Evolutionary conservation across 2,329 filamentous ascomycete genomes (phyloP), one percentile per base, ranked within the genome.

Genomic region (Aphanoascus verrucosus): DNA sequence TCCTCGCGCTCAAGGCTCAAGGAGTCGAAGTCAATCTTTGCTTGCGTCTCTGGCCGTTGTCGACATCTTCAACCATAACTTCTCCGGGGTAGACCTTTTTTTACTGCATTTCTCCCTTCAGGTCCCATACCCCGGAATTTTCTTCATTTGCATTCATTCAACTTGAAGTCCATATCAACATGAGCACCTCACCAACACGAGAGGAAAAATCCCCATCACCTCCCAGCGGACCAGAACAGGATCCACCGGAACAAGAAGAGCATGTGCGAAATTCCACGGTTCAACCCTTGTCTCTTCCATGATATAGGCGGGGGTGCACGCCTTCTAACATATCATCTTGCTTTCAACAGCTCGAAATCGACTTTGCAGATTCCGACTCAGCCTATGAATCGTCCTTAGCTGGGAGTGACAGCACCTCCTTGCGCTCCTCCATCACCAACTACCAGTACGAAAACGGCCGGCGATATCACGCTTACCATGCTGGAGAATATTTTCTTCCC

Each of bases 401-500:
- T 15, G 49, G 37, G 20, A 48, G 20, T 43, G 51, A 53, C 34
- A 53, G 51, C 37, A 53, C 51, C 3, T 55, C 56, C 5, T 38
- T 57, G 28, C 49, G 52, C 5, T 55, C 56, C 19, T 55, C 52
- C 41, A 51, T 57, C 23, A 57, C 56, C 32, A 45, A 57, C 37
- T 57, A 57, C 43, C 56, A 54, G 20, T 67, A 68, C 53, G 69
- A 72, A 58, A 72, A 72, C 56, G 70, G 70, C 52, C 67, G 70
- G 14, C 67, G 69, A 38, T 73, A 73, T 54, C 69, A 72, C 56
- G 69, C 69, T 56, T 72, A 70, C 59, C 67, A 69, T 34, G 65
- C 68, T 43, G 70, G 71, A 70, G 67, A 67, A 55, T 74, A 74
- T 59, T 56, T 67, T 11, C 73, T 70, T 47, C 77, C 77, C 49